Evolutionary conservation across 192 early-diverging fungal species (phyloP).

Genomic region (Kickxella alabastrina): DNA sequence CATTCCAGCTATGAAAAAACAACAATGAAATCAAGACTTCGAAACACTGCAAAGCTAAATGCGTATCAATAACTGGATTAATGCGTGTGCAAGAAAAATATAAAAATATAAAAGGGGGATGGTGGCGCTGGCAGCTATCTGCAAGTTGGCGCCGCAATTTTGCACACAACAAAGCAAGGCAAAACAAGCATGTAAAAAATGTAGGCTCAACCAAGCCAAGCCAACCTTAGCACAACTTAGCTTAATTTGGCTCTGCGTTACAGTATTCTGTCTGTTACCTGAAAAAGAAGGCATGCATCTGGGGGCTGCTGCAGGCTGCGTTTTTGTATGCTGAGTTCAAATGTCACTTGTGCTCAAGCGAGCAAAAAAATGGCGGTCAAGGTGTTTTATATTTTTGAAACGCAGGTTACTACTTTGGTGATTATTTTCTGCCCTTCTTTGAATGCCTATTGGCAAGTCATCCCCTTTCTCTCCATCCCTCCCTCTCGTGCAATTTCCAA

Average conservation of each 20-base stretch:
- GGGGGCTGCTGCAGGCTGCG: background rate
- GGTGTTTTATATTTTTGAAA: slow-evolving; percentile 2
- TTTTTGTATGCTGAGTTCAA: too few relatives aligned
- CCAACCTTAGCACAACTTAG: background rate
- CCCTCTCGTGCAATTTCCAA: background rate
- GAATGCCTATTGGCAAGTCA: background rate
- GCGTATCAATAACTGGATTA: too few relatives aligned
- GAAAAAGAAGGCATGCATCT: background rate
- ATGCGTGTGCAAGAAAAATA: too few relatives aligned
- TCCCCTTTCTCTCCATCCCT: background rate
- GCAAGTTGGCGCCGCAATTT: slow-evolving; percentile 20
- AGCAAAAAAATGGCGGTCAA: background rate
- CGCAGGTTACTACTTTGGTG: slow-evolving; percentile 3
- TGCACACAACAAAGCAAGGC: background rate
- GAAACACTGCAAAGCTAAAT: too few relatives aligned
- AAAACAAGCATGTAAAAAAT: background rate
- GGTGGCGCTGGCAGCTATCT: slow-evolving; percentile 24
- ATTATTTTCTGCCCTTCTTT: too few relatives aligned
- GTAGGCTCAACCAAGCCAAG: background rate
- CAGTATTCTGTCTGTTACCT: background rate
- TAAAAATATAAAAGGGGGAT: slow-evolving; percentile 15
- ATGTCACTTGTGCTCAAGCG: too few relatives aligned
- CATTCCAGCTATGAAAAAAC: too few relatives aligned
- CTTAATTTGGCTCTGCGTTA: background rate
- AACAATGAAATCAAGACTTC: too few relatives aligned